Evolutionary conservation across 2,329 filamentous ascomycete genomes (phyloP).

Genomic region (Ramularia endophylla): DNA sequence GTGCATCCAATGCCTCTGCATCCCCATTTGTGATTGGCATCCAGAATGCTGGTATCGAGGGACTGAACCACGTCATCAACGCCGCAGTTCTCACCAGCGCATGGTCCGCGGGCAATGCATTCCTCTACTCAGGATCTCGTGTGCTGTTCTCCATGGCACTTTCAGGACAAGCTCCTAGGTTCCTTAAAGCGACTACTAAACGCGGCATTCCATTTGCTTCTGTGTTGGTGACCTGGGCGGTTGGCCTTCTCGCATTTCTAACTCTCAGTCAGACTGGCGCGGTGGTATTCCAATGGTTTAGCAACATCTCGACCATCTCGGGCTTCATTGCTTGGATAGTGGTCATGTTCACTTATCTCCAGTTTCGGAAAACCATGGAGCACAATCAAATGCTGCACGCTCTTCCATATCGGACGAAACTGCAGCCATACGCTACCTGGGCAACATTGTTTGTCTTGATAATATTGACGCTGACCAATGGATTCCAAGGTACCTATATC

Average conservation of each 20-base stretch:
- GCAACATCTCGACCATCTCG: conserved; percentile 36
- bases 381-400: conserved; percentile 39
- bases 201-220: conserved; percentile 50
- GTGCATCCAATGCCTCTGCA: conserved; percentile 32
- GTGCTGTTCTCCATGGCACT: conserved; percentile 52
- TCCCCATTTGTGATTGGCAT: conserved; percentile 57
- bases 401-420: conserved; percentile 46
- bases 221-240: conserved; percentile 37
- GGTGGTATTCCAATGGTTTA: conserved; percentile 36
- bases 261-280: conserved; percentile 33
- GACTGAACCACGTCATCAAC: conserved; percentile 61
- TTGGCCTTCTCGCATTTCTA: conserved; percentile 34
- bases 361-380: conserved; percentile 49
- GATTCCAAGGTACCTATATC: conserved; percentile 46
- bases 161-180: conserved; percentile 56
- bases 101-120: conserved; percentile 51
- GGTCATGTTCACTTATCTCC: conserved; percentile 42
- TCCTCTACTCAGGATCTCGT: conserved; percentile 49
- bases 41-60: conserved; percentile 54
- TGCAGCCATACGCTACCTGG: conserved; percentile 50
- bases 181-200: conserved; percentile 39
- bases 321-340: conserved; percentile 37
- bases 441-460: conserved; percentile 44
- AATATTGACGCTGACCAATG: conserved; percentile 50
- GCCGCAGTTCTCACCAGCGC: conserved; percentile 63